These are phyloP conservation scores for Lepidopterella palustris DNA, from an alignment of 495 filamentous ascomycete genomes.

Conservation along the genomic window DNA sequence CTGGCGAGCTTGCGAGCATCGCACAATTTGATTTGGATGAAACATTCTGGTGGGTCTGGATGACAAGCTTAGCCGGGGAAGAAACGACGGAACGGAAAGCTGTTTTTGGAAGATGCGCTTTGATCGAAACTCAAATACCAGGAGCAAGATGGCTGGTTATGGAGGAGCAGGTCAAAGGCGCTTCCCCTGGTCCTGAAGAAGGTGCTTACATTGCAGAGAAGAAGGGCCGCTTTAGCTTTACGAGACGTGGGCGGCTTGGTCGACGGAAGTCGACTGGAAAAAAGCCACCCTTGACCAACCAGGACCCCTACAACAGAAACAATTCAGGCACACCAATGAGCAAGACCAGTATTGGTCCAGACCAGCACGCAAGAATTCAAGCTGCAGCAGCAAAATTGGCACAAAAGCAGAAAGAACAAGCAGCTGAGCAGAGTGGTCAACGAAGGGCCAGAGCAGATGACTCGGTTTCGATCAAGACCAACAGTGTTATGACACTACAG, in stretches of 20 bases:
- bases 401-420: slow-evolving; percentile 56
- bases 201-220: slow-evolving; percentile 90
- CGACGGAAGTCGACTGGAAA: slow-evolving; percentile 63
- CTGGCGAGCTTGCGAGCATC: slow-evolving; percentile 91
- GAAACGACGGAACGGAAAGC: slow-evolving; percentile 79
- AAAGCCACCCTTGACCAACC: slow-evolving; percentile 41
- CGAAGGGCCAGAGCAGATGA: slow-evolving; percentile 44
- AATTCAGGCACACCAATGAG: slow-evolving; percentile 49
- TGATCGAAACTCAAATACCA: slow-evolving; percentile 79
- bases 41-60: slow-evolving; percentile 99
- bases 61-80: slow-evolving; percentile 87
- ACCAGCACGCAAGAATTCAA: slow-evolving; percentile 89
- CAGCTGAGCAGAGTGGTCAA: slow-evolving; percentile 24
- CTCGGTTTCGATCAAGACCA: slow-evolving; percentile 64
- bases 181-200: slow-evolving; percentile 74
- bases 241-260: slow-evolving; percentile 57
- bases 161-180: slow-evolving; percentile 94
- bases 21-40: slow-evolving; percentile 81
- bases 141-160: slow-evolving; percentile 85
- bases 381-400: slow-evolving; percentile 72
- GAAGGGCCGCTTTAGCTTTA: slow-evolving; percentile 83
- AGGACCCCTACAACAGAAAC: slow-evolving; percentile 48
- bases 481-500: slow-evolving; percentile 85
- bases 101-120: slow-evolving; percentile 86
- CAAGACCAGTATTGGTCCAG: slow-evolving; percentile 83